Evolutionary conservation across 2,329 filamentous ascomycete species (phyloP).

Genomic region (Aspergillus transmontanensis): DNA sequence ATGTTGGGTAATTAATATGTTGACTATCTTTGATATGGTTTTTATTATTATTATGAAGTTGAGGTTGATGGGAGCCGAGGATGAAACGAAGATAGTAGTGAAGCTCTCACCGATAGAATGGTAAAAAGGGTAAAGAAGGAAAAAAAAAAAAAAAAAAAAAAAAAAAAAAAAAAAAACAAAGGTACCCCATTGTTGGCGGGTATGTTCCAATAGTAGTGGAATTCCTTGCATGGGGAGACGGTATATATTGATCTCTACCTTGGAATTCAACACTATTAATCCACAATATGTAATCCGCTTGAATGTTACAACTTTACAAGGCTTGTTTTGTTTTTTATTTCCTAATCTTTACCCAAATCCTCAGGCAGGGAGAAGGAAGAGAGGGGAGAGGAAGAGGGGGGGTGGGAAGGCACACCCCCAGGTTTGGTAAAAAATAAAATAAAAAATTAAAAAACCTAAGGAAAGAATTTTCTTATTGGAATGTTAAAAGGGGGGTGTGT

Average conservation of each 20-base stretch:
- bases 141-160: not conserved
- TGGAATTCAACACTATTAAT: not conserved
- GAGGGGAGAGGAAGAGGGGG: not conserved
- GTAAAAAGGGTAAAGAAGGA: not conserved
- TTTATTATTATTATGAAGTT: too few species aligned
- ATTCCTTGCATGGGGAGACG: slow-evolving; percentile 15
- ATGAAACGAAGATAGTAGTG: not conserved
- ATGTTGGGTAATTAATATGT: too few species aligned
- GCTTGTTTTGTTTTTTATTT: not conserved
- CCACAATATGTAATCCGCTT: not conserved
- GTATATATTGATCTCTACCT: not conserved
- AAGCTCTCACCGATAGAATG: not conserved
- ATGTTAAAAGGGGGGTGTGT: not conserved
- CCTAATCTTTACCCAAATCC: not conserved
- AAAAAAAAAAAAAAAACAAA: not conserved
- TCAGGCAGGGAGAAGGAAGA: not conserved
- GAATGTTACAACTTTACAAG: not conserved
- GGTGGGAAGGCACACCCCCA: not conserved
- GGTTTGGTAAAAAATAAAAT: not conserved
- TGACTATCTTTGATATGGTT: too few species aligned
- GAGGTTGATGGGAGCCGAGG: not conserved
- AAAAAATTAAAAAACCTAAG: not conserved
- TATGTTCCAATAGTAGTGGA: slow-evolving; percentile 6
- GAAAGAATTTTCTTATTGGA: slow-evolving; percentile 3
- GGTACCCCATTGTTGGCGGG: not conserved